phyloP scores from a whole-genome alignment of 768 basidiomycete species.

The Xerocomellus amylosporus region DNA sequence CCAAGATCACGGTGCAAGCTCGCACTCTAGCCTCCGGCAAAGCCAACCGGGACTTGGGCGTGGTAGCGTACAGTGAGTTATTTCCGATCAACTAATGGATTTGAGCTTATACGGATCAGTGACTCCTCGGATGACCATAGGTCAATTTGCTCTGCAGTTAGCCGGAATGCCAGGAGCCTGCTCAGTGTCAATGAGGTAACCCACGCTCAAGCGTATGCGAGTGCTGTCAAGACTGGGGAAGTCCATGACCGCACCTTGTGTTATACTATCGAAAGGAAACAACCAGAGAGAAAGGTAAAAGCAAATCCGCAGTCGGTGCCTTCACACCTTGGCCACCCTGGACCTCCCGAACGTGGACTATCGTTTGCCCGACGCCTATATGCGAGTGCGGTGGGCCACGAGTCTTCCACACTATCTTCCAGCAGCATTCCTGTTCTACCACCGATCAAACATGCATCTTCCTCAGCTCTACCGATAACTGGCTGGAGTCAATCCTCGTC shows the following conservation, averaged over 20 bases:
- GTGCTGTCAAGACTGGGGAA: constrained; percentile 10
- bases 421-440: constrained; percentile 5
- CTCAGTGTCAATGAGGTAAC: constrained; percentile 3
- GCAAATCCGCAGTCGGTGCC: neutral
- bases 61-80: neutral
- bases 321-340: neutral
- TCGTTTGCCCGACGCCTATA: constrained; percentile 45
- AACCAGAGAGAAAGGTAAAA: constrained; percentile 1
- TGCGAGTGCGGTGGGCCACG: constrained; percentile 36
- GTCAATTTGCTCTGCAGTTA: constrained; percentile 1
- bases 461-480: neutral
- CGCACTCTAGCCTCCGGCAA: neutral
- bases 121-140: constrained; percentile 1
- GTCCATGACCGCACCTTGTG: constrained; percentile 7
- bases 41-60: neutral
- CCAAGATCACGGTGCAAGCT: neutral
- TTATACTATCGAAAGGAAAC: constrained; percentile 20
- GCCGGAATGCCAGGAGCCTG: neutral
- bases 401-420: constrained; percentile 4
- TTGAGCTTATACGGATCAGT: constrained; percentile 1
- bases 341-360: constrained; percentile 17
- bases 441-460: neutral
- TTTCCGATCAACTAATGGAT: neutral
- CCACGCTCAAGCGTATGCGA: constrained; percentile 23
- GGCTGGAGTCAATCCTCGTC: neutral